These are phyloP conservation scores for Talaromyces sp. DNA, from an alignment of 2,329 filamentous ascomycete species.

Conservation along the genomic window DNA sequence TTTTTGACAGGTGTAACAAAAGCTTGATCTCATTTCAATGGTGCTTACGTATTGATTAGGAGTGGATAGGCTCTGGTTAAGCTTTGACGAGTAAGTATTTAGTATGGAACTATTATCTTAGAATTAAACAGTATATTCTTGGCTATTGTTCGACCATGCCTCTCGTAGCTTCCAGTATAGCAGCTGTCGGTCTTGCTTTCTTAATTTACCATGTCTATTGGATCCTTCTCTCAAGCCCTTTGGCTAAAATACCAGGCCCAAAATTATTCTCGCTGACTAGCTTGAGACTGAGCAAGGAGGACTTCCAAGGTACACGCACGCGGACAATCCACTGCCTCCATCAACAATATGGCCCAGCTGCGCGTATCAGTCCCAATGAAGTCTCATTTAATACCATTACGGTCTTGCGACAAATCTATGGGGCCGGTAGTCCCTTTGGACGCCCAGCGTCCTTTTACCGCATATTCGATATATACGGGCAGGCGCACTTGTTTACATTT, in stretches of 20 bases:
- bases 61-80: neutral
- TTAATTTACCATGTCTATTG: neutral
- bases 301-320: neutral
- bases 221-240: neutral
- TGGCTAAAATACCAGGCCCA: neutral
- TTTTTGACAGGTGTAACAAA: neutral
- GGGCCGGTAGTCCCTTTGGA: neutral
- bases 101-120: neutral
- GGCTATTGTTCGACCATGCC: neutral
- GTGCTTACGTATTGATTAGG: neutral
- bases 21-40: neutral
- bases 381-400: constrained; percentile 2
- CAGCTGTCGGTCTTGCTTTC: neutral
- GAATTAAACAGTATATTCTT: neutral
- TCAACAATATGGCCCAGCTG: neutral
- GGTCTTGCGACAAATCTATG: neutral
- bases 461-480: neutral
- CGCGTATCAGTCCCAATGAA: constrained; percentile 1
- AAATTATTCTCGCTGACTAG: neutral
- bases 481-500: constrained; percentile 1
- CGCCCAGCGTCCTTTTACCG: neutral
- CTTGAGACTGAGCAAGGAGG: neutral
- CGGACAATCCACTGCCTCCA: constrained; percentile 1
- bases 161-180: neutral
- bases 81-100: neutral